A percentile compares a stretch with the other conserved stretches of the same genome.
Evolutionary conservation across 2,329 filamentous ascomycete species (phyloP).

Genomic region (Diaporthe vaccinii): DNA sequence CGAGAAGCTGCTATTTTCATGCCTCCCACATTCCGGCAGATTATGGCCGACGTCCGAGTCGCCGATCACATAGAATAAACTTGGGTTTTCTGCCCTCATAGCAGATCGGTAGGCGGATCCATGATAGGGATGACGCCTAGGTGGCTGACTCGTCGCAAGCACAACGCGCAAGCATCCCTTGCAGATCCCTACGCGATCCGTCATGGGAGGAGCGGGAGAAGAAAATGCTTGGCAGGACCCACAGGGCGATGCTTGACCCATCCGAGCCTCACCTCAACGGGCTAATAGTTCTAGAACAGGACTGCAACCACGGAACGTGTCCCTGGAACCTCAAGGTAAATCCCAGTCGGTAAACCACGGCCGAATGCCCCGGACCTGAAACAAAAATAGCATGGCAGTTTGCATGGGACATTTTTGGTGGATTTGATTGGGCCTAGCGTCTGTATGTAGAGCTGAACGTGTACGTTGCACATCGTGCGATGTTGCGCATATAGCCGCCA

Average conservation of each 20-base stretch:
- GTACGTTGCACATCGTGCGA: background rate
- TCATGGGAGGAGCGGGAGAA: background rate
- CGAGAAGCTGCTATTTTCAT: constrained; percentile 7
- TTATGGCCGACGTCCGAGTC: constrained; percentile 7
- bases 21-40: background rate
- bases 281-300: background rate
- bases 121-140: constrained; percentile 27
- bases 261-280: constrained; percentile 1
- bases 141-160: constrained; percentile 21
- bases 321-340: background rate
- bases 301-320: background rate
- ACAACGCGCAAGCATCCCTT: constrained; percentile 27
- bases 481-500: background rate
- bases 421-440: background rate
- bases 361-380: background rate
- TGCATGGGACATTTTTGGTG: background rate
- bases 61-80: background rate
- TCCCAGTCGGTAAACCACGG: background rate
- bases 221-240: constrained; percentile 5
- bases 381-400: constrained; percentile 5
- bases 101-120: background rate
- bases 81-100: background rate
- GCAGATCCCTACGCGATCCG: constrained; percentile 5
- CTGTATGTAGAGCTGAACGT: background rate
- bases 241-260: constrained; percentile 5